Conservation (phyloP, 768 basidiomycete genomes). For the Calocera viscosa region DNA sequence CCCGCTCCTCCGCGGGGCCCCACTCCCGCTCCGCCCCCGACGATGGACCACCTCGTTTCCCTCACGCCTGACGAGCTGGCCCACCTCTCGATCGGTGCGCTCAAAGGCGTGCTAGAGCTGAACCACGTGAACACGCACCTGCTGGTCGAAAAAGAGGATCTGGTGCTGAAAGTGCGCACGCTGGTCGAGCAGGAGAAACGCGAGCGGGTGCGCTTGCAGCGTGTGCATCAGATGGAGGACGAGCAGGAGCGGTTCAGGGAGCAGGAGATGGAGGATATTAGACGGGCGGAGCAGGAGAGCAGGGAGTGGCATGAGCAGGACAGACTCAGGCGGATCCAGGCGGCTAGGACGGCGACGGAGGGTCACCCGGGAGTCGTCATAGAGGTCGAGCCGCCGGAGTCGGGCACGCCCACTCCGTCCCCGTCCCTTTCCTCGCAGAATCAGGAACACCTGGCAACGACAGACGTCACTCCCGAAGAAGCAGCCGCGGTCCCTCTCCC, state of each 20-base stretch:
- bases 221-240: constrained; percentile 32
- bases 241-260: constrained; percentile 5
- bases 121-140: constrained; percentile 41
- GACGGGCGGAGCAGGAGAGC: constrained; percentile 13
- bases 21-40: constrained; percentile 39
- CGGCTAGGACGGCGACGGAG: background rate
- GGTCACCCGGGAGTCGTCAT: background rate
- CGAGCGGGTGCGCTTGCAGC: constrained; percentile 39
- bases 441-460: background rate
- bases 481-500: constrained; percentile 4
- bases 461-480: constrained; percentile 5
- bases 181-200: constrained; percentile 53
- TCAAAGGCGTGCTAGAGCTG: constrained; percentile 74
- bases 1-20: constrained; percentile 22
- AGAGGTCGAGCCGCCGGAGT: background rate
- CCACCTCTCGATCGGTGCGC: constrained; percentile 49
- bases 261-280: constrained; percentile 14
- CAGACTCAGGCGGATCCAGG: background rate
- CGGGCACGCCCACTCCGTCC: background rate
- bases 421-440: background rate
- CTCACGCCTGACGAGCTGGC: constrained; percentile 48
- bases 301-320: background rate
- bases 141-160: constrained; percentile 73
- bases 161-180: constrained; percentile 56
- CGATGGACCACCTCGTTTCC: constrained; percentile 54